Base-by-base conservation (phyloP, 345 rosid genomes). In the Salix viminalis region DNA sequence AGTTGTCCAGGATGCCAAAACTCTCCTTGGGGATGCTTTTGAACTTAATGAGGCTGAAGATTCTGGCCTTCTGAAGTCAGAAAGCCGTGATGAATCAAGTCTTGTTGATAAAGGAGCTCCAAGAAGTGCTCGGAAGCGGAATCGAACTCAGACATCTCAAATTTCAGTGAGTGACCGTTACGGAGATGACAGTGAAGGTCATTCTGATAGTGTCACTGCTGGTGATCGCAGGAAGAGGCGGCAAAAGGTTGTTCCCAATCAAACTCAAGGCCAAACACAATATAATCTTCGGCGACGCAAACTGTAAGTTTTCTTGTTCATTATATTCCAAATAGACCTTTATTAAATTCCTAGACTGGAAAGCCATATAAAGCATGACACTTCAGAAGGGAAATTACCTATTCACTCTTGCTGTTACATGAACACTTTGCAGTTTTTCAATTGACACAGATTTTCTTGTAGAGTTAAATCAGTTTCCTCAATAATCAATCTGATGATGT, bases 241-340 rank as follows among this genome's bases (percentile, higher is more conserved):
- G 70, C 94, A 88, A 66, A 93, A 87, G 76, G 84, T 82, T 80
- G 86, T 82, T 78, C 21, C 75, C 23, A 73, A 76, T 71, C 89
- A 79, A 79, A 32, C 82, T 70, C 83, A 78, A 54, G 89, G 80
- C 21, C 87, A 79, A 81, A 76, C 46, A 69, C 86, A 91, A 76
- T 96, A 96, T 73, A 91, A 93, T 83, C 87, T 96, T 77, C 90
- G 98, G 76, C 86, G 88, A 67, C 88, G 89, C 26, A 91, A 88
- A 84, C 83, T 72, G 98, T 91, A 76, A 86, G 85, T 81, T 85
- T 14, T 72, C 58, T n/a, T 48, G 14, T 44, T 16, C 34, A 14
- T 1, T 12, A 14, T 46, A 11, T 10, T 41, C 13, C 46, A 10
- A 41, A 11, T 61, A 1, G 65, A 23, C 65, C 65, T 61, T 36